Conservation (phyloP, 2,329 filamentous ascomycete species). For the Penicillium sp. region DNA sequence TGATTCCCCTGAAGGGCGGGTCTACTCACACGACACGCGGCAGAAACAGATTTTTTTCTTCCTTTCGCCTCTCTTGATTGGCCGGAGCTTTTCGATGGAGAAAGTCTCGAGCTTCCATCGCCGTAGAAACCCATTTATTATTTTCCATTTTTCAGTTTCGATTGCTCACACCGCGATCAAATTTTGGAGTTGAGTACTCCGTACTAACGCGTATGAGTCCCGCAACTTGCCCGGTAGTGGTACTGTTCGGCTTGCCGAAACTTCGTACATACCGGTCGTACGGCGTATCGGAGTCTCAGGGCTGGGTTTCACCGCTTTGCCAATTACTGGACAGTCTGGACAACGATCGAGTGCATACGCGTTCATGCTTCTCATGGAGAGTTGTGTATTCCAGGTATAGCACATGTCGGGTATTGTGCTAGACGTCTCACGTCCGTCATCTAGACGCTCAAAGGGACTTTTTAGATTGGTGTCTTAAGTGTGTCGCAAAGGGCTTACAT, state of each 20-base stretch:
- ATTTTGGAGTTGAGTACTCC: neutral
- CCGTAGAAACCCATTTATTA: neutral
- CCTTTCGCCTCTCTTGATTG: constrained; percentile 3
- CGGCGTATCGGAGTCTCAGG: neutral
- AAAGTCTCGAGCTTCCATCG: neutral
- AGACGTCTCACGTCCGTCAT: no score
- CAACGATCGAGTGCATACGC: no score
- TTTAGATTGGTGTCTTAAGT: no score
- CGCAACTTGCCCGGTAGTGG: constrained; percentile 4
- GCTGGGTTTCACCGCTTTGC: neutral
- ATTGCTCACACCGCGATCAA: constrained; percentile 12
- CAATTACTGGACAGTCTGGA: neutral
- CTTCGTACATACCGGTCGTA: neutral
- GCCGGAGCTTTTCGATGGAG: neutral
- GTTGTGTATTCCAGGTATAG: no score
- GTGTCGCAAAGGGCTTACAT: no score
- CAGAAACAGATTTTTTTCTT: constrained; percentile 9
- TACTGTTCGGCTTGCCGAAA: neutral
- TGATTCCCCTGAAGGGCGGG: neutral
- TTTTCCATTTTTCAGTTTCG: neutral
- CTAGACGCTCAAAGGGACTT: no score
- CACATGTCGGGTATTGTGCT: no score
- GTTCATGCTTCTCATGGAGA: no score
- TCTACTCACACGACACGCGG: neutral
- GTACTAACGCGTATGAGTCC: neutral